These are phyloP conservation scores for Quillaja saponaria DNA, from an alignment of 306 rosid species.

Conservation along the genomic window DNA sequence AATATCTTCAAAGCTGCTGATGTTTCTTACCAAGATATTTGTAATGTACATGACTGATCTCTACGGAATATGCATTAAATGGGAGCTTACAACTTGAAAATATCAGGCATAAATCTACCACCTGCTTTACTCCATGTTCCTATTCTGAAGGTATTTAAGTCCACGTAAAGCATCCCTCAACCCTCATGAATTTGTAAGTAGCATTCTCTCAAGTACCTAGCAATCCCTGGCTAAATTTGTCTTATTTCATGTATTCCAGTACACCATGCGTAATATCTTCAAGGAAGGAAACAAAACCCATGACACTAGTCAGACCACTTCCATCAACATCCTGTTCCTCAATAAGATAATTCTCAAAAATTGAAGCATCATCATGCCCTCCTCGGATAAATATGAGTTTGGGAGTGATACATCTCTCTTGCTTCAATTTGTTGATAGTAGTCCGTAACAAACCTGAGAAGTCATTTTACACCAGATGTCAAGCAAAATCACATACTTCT, in stretches of 20 bases:
- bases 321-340: conserved; percentile 97
- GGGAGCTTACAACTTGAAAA: too few species aligned
- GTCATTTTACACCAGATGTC: conserved; percentile 24
- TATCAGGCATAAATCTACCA: too few species aligned
- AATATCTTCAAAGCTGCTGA: too few species aligned
- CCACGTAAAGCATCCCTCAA: conserved; percentile 31
- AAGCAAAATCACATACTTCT: conserved; percentile 19
- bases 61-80: too few species aligned
- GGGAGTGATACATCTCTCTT: conserved; percentile 92
- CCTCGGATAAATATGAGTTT: conserved; percentile 83
- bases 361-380: conserved; percentile 85
- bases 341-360: conserved; percentile 84
- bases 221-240: conserved; percentile 25
- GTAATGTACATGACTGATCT: too few species aligned
- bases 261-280: conserved; percentile 71
- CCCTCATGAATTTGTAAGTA: conserved; percentile 9
- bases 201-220: conserved; percentile 23
- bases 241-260: conserved; percentile 70
- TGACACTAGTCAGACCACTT: conserved; percentile 76
- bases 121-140: too few species aligned
- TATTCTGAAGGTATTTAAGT: too few species aligned
- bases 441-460: conserved; percentile 74
- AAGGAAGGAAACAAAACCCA: conserved; percentile 49
- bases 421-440: conserved; percentile 73
- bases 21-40: too few species aligned